phyloP scores from a whole-genome alignment of 78 protist species.

The Dictyostelium intermedium region DNA sequence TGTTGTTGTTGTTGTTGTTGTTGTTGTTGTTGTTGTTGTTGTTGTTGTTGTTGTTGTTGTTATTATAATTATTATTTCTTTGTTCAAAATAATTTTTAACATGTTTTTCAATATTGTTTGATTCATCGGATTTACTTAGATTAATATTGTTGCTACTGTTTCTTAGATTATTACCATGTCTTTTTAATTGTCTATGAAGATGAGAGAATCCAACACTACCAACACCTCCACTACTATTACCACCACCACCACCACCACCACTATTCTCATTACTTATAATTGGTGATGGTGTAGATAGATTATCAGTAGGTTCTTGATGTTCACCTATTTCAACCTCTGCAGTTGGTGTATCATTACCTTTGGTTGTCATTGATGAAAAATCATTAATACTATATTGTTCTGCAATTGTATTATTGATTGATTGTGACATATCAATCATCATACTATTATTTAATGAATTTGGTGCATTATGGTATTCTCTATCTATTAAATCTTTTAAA shows the following conservation, averaged over 20 bases:
- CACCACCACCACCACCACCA: no score
- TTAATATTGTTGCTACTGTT: not conserved
- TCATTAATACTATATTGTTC: not conserved
- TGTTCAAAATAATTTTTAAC: not conserved
- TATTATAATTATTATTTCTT: not conserved
- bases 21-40: not conserved
- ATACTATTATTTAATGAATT: not conserved
- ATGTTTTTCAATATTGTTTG: not conserved
- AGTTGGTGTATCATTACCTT: not conserved
- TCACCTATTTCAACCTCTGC: not conserved
- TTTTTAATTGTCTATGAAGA: not conserved
- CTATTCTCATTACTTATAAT: not conserved
- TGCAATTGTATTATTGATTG: not conserved
- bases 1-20: not conserved
- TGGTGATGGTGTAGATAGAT: not conserved
- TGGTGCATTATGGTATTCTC: not conserved
- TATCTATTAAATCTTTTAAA: constrained; percentile 18
- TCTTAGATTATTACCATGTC: not conserved
- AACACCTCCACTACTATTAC: not conserved
- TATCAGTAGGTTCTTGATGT: not conserved
- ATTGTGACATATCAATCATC: not conserved
- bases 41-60: not conserved
- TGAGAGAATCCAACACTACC: not conserved
- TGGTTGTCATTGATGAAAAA: not conserved
- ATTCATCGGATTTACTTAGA: not conserved